Base-by-base conservation (phyloP, 1,139 yeast species). In the Diutina neorugosa region DNA sequence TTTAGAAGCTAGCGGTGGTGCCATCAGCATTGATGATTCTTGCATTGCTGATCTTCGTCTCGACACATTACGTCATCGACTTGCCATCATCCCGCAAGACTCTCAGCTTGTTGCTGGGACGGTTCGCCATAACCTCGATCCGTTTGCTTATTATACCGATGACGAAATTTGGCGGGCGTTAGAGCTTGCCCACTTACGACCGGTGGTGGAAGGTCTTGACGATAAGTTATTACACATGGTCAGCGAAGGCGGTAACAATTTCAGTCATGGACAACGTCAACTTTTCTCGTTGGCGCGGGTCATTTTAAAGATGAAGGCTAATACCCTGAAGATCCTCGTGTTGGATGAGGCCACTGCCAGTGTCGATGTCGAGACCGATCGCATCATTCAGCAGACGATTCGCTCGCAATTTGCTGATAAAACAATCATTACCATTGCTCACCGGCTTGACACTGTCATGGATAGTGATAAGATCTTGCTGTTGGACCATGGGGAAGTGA, bases 261-360 rank as follows among this genome's bases (percentile, higher is more conserved):
- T 86, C 54, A 84, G 91, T 0, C 82, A 81, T 51, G 95, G 96
- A 1, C 94, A 87, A 64, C 73, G 87, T 51, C 96, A 87, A 65
- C 69, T 87, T 51, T 69, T 87, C 66, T 86, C 93, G 58, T 69
- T 87, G 40, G 87, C 91, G 0, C 74, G 95, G 55, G 94, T 90
- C 0, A 69, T 87, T 51, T 69, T 86, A 57, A 44, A 44, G 19
- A 25, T 44, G 16, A 44, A 44, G 48, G 48, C 23, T 12, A 65
- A 61, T 51, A 73, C 77, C 14, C 80, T 90, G 2, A 80, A 77
- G 56, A 78, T 86, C 34, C 69, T 87, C 55, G 78, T 87, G 19
- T 68, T 87, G 52, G 95, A 87, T 62, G 96, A 87, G 65, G 95
- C 95, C 1, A 87, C 95, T 0, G 91, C 95, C 0, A 85, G 93